Percentiles rank a stretch among this genome's conserved stretches.
phyloP scores from a whole-genome alignment of 805 yeast species.

The Torulaspora indica region DNA sequence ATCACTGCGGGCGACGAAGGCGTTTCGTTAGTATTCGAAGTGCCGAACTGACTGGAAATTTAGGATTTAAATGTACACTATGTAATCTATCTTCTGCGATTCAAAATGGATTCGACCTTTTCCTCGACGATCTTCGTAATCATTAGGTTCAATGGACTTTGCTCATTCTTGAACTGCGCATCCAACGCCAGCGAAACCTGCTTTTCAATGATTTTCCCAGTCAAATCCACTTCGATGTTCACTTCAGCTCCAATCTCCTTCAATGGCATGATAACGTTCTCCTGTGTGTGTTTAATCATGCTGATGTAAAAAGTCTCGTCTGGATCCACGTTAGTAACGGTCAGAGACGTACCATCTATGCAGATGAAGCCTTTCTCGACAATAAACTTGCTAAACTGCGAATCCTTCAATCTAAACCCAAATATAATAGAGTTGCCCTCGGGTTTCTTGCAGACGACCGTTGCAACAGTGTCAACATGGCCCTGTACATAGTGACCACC shows the following conservation, averaged over 20 bases:
- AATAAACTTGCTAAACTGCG: slow-evolving; percentile 57
- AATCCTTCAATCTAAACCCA: slow-evolving; percentile 67
- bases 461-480: slow-evolving; percentile 88
- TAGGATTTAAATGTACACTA: slow-evolving; percentile 11
- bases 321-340: slow-evolving; percentile 76
- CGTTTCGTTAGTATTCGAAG: slow-evolving; percentile 68
- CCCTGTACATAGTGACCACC: slow-evolving; percentile 99
- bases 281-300: slow-evolving; percentile 90
- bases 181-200: slow-evolving; percentile 62
- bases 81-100: slow-evolving; percentile 4
- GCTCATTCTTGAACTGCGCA: slow-evolving; percentile 47
- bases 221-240: slow-evolving; percentile 90
- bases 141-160: slow-evolving; percentile 47
- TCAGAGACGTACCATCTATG: slow-evolving; percentile 88
- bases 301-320: slow-evolving; percentile 65
- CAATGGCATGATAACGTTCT: slow-evolving; percentile 64
- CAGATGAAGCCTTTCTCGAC: slow-evolving; percentile 95
- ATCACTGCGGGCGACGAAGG: slow-evolving; percentile 98
- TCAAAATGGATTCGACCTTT: slow-evolving; percentile 32
- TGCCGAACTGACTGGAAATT: slow-evolving; percentile 24
- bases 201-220: slow-evolving; percentile 86
- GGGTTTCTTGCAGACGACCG: slow-evolving; percentile 45
- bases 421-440: slow-evolving; percentile 78
- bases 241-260: slow-evolving; percentile 62
- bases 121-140: slow-evolving; percentile 47